Percentiles rank a stretch among this genome's conserved stretches.
These are phyloP conservation scores for Ophiostoma novo-ulmi DNA, from an alignment of 2,329 filamentous ascomycete species.

Conservation along the genomic window DNA sequence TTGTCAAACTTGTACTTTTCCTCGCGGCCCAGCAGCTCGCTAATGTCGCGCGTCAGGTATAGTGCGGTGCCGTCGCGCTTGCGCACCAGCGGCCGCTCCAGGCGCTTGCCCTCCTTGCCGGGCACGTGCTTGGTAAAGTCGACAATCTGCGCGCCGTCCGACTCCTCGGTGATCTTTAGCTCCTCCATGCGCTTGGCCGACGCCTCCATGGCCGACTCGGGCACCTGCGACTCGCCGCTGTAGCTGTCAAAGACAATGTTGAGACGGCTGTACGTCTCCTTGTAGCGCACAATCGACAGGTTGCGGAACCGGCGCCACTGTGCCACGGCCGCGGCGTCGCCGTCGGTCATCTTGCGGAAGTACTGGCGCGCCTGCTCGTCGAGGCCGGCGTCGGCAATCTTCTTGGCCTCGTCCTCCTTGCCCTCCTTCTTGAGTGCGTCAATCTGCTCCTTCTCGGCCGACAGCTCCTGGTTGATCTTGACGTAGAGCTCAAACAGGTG, in stretches of 20 bases:
- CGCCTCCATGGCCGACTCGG: conserved; percentile 59
- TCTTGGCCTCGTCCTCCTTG: conserved; percentile 48
- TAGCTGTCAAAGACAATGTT: conserved; percentile 70
- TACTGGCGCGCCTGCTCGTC: conserved; percentile 71
- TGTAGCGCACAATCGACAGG: conserved; percentile 62
- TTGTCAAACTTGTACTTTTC: conserved; percentile 65
- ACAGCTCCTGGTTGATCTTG: conserved; percentile 64
- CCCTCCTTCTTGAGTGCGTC: conserved; percentile 52
- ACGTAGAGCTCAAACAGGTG: conserved; percentile 81
- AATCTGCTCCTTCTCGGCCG: conserved; percentile 61
- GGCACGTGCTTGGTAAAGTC: conserved; percentile 65
- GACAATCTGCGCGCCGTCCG: conserved; percentile 66
- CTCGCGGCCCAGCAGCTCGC: conserved; percentile 62
- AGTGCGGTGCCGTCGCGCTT: conserved; percentile 71
- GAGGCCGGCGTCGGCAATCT: conserved; percentile 51
- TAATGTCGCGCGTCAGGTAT: conserved; percentile 74
- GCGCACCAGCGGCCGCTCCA: conserved; percentile 65
- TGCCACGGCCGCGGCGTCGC: conserved; percentile 54
- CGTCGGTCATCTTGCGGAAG: conserved; percentile 67
- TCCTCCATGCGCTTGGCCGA: conserved; percentile 58
- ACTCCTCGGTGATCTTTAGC: conserved; percentile 61
- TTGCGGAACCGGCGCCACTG: conserved; percentile 64
- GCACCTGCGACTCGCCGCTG: conserved; percentile 69
- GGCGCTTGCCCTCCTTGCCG: conserved; percentile 62
- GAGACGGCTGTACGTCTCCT: conserved; percentile 62